Evolutionary conservation across 2,329 filamentous ascomycete species (phyloP), one percentile per base, ranked within the genome.

Genomic region (Penicillium glabrum): DNA sequence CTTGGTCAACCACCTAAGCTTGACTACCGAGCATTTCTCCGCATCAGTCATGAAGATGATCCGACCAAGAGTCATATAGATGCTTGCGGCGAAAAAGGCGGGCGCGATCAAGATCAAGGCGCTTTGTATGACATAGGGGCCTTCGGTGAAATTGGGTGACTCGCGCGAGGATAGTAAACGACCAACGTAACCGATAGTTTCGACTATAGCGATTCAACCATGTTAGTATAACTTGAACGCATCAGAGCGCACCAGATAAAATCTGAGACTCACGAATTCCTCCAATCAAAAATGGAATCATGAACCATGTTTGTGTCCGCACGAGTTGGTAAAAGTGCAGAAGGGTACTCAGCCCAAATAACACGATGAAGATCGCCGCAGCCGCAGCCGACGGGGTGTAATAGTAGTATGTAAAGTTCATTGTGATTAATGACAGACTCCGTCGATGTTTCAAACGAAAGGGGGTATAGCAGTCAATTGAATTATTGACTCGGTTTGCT

Each of bases 161-260:
- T 82, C 68, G 0, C 61, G 51, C 0, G 73, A 69, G 0, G 79
- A 79, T 23, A 81, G 61, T 5, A 78, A 69, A 52, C 83, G 79
- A 13, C 78, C 80, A 39, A 82, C 66, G 62, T 84, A 85, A 16
- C 83, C 83, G 21, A 84, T 71, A 0, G 72, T 67, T 62, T 85
- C 80, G 65, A 83, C 80, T 83, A 35, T 23, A 29, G 27, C 8
- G 5, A 6, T 19, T 19, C 3, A n/a, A 46, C 10, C 7, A 5
- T 2, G 14, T 39, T 41, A 51, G 48, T 13, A 29, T 13, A 16
- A 41, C 35, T 9, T 14, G 1, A 29, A 16, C 6, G 3, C 10
- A 3, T 6, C 8, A 11, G 13, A 1, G 1, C 6, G 3, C 10
- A 3, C 1, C 8, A 6, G 13, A 1, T 1, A 10, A 11, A 14